Evolutionary conservation across 129 eudicot genomes (phyloP), one percentile per base, ranked within the genome.

Genomic region (Heracleum sosnowskyi): DNA sequence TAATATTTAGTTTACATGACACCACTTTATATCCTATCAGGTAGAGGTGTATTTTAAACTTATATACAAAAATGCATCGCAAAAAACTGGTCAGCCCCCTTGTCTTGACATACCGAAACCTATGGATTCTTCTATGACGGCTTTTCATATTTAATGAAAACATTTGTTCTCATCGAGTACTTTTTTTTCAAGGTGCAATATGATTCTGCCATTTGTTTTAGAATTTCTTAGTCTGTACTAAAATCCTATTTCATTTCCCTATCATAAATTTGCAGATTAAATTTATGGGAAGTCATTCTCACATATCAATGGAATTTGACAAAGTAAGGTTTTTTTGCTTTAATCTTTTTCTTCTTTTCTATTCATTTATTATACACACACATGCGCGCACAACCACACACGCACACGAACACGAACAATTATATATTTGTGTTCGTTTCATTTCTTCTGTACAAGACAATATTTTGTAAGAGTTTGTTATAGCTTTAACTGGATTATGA

Each of bases 231-330:
- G 20, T 55, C 69, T 41, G 15, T 75, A 79, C 17, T 60, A 66
- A 26, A 9, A 49, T 51, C 36, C 47, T 83, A 40, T 55, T 51
- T 45, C 34, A 44, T 69, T 41, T 33, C 68, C 35, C 5, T 69
- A 4, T 76, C 57, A n/a, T 53, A 12, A 72, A 70, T 51, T 26
- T 66, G 5, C 71, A 92, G 97, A 91, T 92, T 80, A 85, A 60
- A 39, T 92, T 83, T 79, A 92, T 92, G 97, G 97, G 97, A 76
- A 89, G 88, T 83, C 95, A 92, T 77, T 90, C 96, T 81, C 97
- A 92, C 76, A 85, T 92, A 77, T 90, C 97, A 76, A 82, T 88
- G 91, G 91, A 92, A 86, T 86, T 92, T 88, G 97, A 88, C 83
- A 87, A 85, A 60, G 97, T 92, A 88, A 75, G 96, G 11, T 31